Evolutionary conservation across 2,329 filamentous ascomycete species (phyloP), one percentile per base, ranked within the genome.

Genomic region (Cordyceps javanica): DNA sequence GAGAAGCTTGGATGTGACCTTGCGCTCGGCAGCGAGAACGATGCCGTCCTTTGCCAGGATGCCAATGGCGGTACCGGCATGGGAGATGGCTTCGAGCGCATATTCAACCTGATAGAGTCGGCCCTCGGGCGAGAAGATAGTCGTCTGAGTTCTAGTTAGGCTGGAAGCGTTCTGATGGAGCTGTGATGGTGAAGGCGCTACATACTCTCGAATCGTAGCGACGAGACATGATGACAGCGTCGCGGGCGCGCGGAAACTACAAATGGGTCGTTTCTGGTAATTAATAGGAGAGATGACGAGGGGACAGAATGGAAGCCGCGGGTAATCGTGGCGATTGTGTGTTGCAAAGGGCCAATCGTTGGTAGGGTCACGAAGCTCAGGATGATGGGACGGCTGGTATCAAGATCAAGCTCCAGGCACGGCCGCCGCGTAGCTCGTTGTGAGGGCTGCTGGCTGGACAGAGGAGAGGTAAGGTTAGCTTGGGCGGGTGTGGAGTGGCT

Each of bases 91-190:
- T 76, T 99, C 94, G 54, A 99, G 85, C 26, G 94, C 95, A 82
- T 99, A 99, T 84, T 99, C 94, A 68, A 99, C 94, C 77, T 99
- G 94, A 76, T 99, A 99, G 61, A 99, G 85, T 70, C 94, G 92
- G 63, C 94, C 94, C 79, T 99, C 94, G 60, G 94, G 94, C 61
- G 94, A 99, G 86, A 99, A 99, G 83, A 99, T 99, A 73, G 94
- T 99, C 68, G 94, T 99, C 92, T 96, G 39, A 21, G 16, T 9
- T n/a, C 23, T 25, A 36, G 34, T 52, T 60, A 56, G 60, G 60
- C 53, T 60, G 62, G 54, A 52, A 57, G 58, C 11, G 49, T 51
- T 41, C 48, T 52, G 39, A 52, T 42, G 36, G 16, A 52, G 34
- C 23, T 42, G 41, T 21, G 32, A 19, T 19, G 16, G 42, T 23